Base-by-base conservation (phyloP, 176 grass and related monocot species). In the Leersia perrieri region DNA sequence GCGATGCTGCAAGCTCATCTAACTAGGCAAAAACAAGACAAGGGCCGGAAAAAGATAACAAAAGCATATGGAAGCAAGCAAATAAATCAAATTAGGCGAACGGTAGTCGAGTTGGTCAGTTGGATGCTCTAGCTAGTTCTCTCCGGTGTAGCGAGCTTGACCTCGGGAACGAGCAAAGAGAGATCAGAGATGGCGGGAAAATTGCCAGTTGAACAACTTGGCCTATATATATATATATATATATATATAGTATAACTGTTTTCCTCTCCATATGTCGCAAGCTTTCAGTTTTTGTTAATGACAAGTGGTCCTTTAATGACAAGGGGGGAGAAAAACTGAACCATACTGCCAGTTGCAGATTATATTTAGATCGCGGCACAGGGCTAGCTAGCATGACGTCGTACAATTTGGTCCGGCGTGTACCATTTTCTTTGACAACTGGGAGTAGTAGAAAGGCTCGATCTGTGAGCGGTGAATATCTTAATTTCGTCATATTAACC, bases 201-300 rank as follows among this genome's bases (percentile, higher is more conserved):
- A 42, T 44, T 44, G 74, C 28, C 20, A 26, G 44, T 28, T 35
- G 45, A 45, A 23, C 87, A 88, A 88, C 47, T 84, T 88, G 87
- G 30, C 68, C 81, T 38, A 38, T 38, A 38, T 38, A n/a, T n/a
- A 22, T 2, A 53, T 53, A 53, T 58, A 58, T 58, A 25, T 9
- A 49, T 2, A 5, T 4, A 0, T 5, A 18, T 49, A 16, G 11
- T 29, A 22, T 40, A 34, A 45, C 33, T 22, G 28, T 66, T 74
- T 80, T 28, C 40, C n/a, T 31, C 60, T 63, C 15, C 60, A 77
- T 22, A 35, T 22, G 74, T 45, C 66, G 39, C 33, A 16, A 33
- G 57, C 79, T 72, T 53, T 82, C 15, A 33, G 49, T 65, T 66
- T 58, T 66, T 58, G 42, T 18, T 78, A 31, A 40, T 6, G 77